A percentile compares a stretch with the other conserved stretches of the same genome.
Evolutionary conservation across 1,284 basidiomycete species (phyloP).

Genomic region (Malassezia furfur): DNA sequence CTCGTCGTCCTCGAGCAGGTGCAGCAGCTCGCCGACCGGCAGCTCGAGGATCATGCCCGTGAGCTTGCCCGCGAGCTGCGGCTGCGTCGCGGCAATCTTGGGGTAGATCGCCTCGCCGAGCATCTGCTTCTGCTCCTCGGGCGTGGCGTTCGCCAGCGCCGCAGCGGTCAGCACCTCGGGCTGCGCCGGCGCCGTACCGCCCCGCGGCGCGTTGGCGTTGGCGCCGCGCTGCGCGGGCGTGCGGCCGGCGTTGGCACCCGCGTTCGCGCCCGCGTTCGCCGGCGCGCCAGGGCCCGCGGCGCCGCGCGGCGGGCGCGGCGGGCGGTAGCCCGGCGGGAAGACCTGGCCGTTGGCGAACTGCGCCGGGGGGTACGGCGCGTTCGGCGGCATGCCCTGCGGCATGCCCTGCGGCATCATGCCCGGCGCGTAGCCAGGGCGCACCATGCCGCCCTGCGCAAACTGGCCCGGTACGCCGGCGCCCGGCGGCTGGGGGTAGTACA

Average conservation of each 20-base stretch:
- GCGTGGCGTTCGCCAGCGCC: conserved; percentile 45
- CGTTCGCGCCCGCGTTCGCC: conserved; percentile 22
- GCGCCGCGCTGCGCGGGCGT: conserved; percentile 21
- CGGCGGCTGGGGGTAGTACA: conserved; percentile 46
- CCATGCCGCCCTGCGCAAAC: conserved; percentile 44
- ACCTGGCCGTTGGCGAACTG: conserved; percentile 43
- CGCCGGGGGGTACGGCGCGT: conserved; percentile 38
- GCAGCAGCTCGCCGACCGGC: conserved; percentile 45
- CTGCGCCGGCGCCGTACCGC: conserved; percentile 21
- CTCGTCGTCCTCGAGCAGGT: conserved; percentile 46
- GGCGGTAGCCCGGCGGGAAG: conserved; percentile 45
- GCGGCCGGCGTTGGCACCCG: conserved; percentile 3
- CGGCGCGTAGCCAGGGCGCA: conserved; percentile 46
- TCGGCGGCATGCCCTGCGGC: conserved; percentile 25
- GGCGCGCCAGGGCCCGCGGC: conserved; percentile 31
- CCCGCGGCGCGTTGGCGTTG: conserved; percentile 26
- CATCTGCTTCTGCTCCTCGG: conserved; percentile 49
- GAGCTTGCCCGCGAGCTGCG: conserved; percentile 46
- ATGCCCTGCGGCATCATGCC: conserved; percentile 48
- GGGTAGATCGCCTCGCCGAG: conserved; percentile 49
- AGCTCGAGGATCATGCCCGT: conserved; percentile 49
- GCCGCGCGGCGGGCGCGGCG: conserved; percentile 38
- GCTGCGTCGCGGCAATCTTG: conserved; percentile 42
- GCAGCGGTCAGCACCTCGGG: conserved; percentile 40
- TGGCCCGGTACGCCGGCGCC: conserved; percentile 22